phyloP scores from a whole-genome alignment of 805 yeast genomes.

The Kockiozyma suomiensis region DNA sequence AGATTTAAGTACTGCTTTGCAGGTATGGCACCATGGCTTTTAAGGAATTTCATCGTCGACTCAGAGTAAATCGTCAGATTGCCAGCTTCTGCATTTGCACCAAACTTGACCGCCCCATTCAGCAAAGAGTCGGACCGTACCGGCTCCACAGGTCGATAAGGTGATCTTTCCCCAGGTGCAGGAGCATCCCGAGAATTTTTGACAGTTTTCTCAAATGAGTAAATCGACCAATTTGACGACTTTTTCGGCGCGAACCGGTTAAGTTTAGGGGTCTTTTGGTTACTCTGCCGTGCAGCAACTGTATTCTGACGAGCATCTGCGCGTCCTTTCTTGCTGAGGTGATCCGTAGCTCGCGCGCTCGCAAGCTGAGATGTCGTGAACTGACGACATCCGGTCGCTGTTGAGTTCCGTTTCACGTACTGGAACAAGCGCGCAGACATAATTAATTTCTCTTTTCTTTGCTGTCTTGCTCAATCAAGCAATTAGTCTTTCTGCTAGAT shows the following conservation, averaged over 20 bases:
- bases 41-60: background rate
- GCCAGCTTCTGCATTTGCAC: background rate
- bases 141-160: constrained; percentile 1
- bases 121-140: background rate
- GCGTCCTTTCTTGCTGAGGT: background rate
- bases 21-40: constrained; percentile 1
- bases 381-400: background rate
- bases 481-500: background rate
- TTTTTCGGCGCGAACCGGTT: constrained; percentile 21
- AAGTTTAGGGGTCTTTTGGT: constrained; percentile 8
- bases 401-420: background rate
- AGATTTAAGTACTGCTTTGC: constrained; percentile 21
- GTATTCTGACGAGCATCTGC: background rate
- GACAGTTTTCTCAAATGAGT: constrained; percentile 22
- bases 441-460: background rate
- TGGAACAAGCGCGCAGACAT: constrained; percentile 13
- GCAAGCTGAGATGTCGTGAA: background rate
- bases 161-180: background rate
- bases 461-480: background rate
- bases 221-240: constrained; percentile 13
- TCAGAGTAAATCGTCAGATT: background rate
- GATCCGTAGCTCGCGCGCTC: background rate
- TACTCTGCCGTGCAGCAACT: background rate
- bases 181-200: background rate
- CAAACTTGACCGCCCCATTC: constrained; percentile 1